Evolutionary conservation across 257 asterid genomes (phyloP), one percentile per base, ranked within the genome.

Genomic region (Thymus mandschuricus): DNA sequence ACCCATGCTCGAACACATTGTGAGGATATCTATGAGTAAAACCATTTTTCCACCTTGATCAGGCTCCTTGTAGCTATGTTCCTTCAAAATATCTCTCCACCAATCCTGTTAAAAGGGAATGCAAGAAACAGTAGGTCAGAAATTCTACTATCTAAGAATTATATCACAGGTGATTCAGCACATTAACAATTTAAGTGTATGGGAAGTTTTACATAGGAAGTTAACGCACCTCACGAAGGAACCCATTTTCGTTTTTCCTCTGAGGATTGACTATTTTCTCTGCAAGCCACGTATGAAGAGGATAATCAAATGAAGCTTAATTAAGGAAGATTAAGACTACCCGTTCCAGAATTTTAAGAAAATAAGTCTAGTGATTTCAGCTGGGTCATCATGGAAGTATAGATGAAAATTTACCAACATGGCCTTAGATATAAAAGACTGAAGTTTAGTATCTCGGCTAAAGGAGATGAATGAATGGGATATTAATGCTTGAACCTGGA

Each of bases 21-120:
- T 85, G 79, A 91, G 92, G 66, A 92, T 84, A 82, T 94, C 98
- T 33, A 91, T 83, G 15, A 94, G 86, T 87, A 94, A 84, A 72
- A 94, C 98, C 98, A 94, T 94, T 80, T 94, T 94, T 31, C 99
- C 98, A 78, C 99, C 88, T 66, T 86, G 88, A 68, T 88, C 92
- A 1, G 86, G 85, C 66, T 89, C 96, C 82, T 81, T 89, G 56
- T 83, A 89, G 65, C 74, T 86, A 60, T 86, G 81, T 64, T 81
- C 95, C 73, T 71, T 82, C 33, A 91, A 86, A 79, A 91, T 92
- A 81, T 88, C 96, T 64, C 90, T 84, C 98, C 99, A 94, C 99
- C 99, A 94, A 77, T 91, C 90, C 99, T 94, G 83, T 67, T 43
- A 68, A 71, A 72, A 64, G 69, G 68, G 40, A 31, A 66, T 10